phyloP scores from a whole-genome alignment of 768 basidiomycete genomes.

The Fomitopsis pulvina region DNA sequence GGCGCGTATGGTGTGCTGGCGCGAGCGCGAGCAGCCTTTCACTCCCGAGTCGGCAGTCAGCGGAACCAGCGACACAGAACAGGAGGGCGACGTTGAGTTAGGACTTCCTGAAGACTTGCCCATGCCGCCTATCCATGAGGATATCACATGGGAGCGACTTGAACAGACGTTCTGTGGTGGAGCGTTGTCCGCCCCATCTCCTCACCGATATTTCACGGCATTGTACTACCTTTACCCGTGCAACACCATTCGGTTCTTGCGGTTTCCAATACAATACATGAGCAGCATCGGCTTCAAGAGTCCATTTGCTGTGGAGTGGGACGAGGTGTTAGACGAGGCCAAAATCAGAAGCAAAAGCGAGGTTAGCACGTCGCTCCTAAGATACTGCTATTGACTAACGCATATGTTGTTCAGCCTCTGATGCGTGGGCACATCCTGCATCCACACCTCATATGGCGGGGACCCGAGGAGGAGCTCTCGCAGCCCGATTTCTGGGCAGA shows the following conservation, averaged over 20 bases:
- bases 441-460: slow-evolving; percentile 62
- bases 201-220: slow-evolving; percentile 63
- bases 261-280: slow-evolving; percentile 61
- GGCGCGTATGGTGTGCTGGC: slow-evolving; percentile 73
- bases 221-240: slow-evolving; percentile 91
- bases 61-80: slow-evolving; percentile 26
- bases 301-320: slow-evolving; percentile 69
- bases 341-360: slow-evolving; percentile 68
- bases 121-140: slow-evolving; percentile 33
- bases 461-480: slow-evolving; percentile 56
- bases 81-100: slow-evolving; percentile 24
- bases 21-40: slow-evolving; percentile 32
- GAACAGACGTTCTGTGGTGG: slow-evolving; percentile 52
- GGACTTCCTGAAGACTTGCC: slow-evolving; percentile 4
- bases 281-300: slow-evolving; percentile 40
- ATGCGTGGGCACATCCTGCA: slow-evolving; percentile 70
- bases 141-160: slow-evolving; percentile 63
- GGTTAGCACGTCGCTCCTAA: slow-evolving; percentile 32
- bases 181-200: slow-evolving; percentile 49
- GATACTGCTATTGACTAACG: background rate
- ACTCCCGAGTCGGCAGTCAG: slow-evolving; percentile 18
- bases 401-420: slow-evolving; percentile 40
- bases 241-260: slow-evolving; percentile 78
- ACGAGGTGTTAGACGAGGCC: slow-evolving; percentile 57
- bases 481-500: slow-evolving; percentile 62